Evolutionary conservation across 2,329 filamentous ascomycete species (phyloP).

Genomic region (Helminthosporium solani): DNA sequence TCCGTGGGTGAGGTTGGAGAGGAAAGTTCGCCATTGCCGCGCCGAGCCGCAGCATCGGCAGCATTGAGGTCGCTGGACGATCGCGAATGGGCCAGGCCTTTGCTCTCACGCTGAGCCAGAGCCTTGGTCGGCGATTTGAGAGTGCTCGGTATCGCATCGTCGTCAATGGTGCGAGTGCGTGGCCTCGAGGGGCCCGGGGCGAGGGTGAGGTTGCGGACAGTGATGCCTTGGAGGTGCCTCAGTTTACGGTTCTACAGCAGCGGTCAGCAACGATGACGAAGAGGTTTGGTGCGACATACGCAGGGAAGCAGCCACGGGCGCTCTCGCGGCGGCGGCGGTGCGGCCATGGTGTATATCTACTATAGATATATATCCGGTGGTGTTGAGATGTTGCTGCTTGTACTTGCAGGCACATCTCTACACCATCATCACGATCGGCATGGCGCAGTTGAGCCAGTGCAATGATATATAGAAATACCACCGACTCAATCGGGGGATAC

Average conservation of each 20-base stretch:
- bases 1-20: conserved; percentile 21
- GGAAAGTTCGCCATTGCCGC: conserved; percentile 24
- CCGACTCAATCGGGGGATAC: too few relatives aligned
- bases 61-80: conserved; percentile 57
- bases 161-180: conserved; percentile 68
- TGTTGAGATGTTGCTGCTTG: conserved; percentile 1
- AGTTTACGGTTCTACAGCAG: conserved; percentile 75
- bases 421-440: too few relatives aligned
- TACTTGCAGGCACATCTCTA: neutral
- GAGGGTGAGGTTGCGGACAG: conserved; percentile 82
- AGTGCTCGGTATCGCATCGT: conserved; percentile 68
- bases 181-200: conserved; percentile 51
- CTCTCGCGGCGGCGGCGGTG: conserved; percentile 28
- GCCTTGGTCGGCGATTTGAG: conserved; percentile 68
- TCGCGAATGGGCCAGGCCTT: conserved; percentile 56
- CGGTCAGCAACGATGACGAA: neutral
- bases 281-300: conserved; percentile 16
- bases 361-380: conserved; percentile 7
- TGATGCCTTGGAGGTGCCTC: conserved; percentile 83
- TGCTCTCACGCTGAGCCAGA: conserved; percentile 52
- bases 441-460: too few relatives aligned
- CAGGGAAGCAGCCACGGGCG: conserved; percentile 43
- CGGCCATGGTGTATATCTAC: conserved; percentile 27
- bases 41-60: conserved; percentile 25
- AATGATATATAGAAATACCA: too few relatives aligned